Base-by-base conservation (phyloP, 202 grass and related monocot genomes). In the Setaria italica region DNA sequence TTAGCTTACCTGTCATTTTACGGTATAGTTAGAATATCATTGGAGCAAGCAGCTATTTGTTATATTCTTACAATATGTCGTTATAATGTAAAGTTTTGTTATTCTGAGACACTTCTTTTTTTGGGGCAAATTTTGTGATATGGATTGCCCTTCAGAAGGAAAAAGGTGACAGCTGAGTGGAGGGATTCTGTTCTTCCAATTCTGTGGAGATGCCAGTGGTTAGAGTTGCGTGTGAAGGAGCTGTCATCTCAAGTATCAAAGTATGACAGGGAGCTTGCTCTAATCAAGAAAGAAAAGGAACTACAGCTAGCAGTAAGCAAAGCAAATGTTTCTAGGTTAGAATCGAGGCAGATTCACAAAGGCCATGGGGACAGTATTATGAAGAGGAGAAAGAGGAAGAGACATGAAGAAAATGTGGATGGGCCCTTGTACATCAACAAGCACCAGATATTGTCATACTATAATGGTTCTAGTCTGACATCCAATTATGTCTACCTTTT, bases 121-220 rank as follows among this genome's bases (percentile, higher is more conserved):
- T 68, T 58, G 74, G 53, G 75, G 47, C 11, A 77, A 70, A 19
- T 41, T 63, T 62, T 70, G 15, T 71, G 67, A 71, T 63, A 11
- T 77, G 34, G 70, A 79, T 62, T 70, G 13, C 62, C 48, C 75
- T 82, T 70, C 85, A 91, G 90, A 76, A 99, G 88, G 80, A 96
- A 96, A 88, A 99, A 92, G 80, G 93, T 96, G 70, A 92, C 90
- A 29, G 56, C 80, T 19, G 89, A 94, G 45, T 99, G 97, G 97
- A 91, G 90, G 83, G 91, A 85, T 85, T 89, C 34, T 37, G 71
- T 99, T 83, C 82, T 68, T 70, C 97, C 97, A 60, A 67, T 94
- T 67, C 81, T 90, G 82, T 96, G 93, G 91, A 89, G 92, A 79
- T 94, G 84, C 78, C 88, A 96, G 29, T 96, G 94, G 97, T 87